Evolutionary conservation across 2,329 filamentous ascomycete genomes (phyloP).

Genomic region (Didymella keratinophila): DNA sequence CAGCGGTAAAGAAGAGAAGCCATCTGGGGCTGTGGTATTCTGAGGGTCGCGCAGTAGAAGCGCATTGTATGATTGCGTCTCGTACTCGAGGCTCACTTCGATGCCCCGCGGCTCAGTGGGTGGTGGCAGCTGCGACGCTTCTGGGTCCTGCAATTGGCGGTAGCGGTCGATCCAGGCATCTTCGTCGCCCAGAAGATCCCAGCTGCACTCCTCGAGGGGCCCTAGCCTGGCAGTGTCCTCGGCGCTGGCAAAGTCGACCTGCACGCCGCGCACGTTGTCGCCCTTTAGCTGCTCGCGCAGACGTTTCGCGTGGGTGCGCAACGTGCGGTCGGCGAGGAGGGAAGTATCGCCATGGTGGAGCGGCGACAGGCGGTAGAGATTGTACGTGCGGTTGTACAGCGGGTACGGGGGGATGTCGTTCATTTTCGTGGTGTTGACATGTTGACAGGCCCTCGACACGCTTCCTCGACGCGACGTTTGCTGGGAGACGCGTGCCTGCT

Average conservation of each 20-base stretch:
- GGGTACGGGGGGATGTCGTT: conserved; percentile 52
- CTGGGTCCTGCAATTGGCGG: conserved; percentile 43
- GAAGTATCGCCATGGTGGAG: conserved; percentile 56
- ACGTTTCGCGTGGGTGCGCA: conserved; percentile 58
- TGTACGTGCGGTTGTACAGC: conserved; percentile 63
- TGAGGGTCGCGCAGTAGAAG: conserved; percentile 56
- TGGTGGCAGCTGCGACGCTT: conserved; percentile 39
- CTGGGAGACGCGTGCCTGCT: neutral
- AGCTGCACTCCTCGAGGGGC: conserved; percentile 57
- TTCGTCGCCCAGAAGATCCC: conserved; percentile 55
- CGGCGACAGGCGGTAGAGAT: conserved; percentile 62
- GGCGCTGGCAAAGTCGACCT: conserved; percentile 49
- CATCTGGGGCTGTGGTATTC: conserved; percentile 38
- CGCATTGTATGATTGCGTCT: conserved; percentile 59
- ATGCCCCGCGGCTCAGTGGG: conserved; percentile 52
- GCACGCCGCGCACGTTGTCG: conserved; percentile 57
- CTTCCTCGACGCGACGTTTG: neutral
- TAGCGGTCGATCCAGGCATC: conserved; percentile 51
- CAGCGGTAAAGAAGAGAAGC: conserved; percentile 59
- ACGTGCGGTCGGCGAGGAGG: conserved; percentile 47
- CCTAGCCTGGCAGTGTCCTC: conserved; percentile 56
- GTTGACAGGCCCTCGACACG: neutral
- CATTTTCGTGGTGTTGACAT: conserved; percentile 30
- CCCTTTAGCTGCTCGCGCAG: conserved; percentile 60
- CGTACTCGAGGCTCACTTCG: conserved; percentile 59